phyloP scores from a whole-genome alignment of 352 stramenopile genomes.

The Phytophthora boehmeriae region DNA sequence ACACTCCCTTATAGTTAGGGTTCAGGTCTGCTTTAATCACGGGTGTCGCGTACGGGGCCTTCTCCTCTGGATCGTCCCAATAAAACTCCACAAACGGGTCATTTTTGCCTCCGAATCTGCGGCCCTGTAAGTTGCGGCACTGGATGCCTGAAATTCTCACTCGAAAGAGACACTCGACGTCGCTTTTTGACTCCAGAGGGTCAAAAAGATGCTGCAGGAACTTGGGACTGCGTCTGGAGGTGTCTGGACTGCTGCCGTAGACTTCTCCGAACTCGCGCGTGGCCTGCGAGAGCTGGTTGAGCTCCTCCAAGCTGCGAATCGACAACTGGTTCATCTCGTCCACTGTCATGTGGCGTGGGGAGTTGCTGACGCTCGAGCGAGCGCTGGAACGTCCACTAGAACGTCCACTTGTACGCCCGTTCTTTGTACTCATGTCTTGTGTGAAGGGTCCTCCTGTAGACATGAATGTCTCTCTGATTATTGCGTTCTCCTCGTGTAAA shows the following conservation, averaged over 20 bases:
- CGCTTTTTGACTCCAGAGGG: slow-evolving; percentile 54
- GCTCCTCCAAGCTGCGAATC: slow-evolving; percentile 54
- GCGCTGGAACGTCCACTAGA: slow-evolving; percentile 29
- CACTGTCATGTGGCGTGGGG: slow-evolving; percentile 50
- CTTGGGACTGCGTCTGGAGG: slow-evolving; percentile 56
- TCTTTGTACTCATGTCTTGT: too few relatives aligned
- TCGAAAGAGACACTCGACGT: slow-evolving; percentile 81
- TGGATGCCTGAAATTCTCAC: slow-evolving; percentile 88
- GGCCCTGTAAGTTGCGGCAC: slow-evolving; percentile 84
- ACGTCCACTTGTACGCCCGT: slow-evolving; percentile 19
- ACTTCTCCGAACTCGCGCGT: slow-evolving; percentile 80
- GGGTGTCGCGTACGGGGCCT: slow-evolving; percentile 74
- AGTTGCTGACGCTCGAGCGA: slow-evolving; percentile 47
- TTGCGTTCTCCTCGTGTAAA: too few relatives aligned
- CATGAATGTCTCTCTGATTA: too few relatives aligned
- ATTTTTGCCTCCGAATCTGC: slow-evolving; percentile 83
- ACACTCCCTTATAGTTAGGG: slow-evolving; percentile 87
- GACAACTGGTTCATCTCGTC: slow-evolving; percentile 44
- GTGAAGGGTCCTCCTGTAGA: background rate
- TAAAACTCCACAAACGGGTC: slow-evolving; percentile 90
- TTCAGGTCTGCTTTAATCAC: slow-evolving; percentile 89
- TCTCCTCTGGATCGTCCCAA: slow-evolving; percentile 79
- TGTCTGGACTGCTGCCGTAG: slow-evolving; percentile 46
- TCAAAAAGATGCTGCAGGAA: slow-evolving; percentile 76
- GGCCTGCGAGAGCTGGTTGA: slow-evolving; percentile 77